Evolutionary conservation across 345 rosid species (phyloP), one percentile per base, ranked within the genome.

Genomic region (Viola odorata): DNA sequence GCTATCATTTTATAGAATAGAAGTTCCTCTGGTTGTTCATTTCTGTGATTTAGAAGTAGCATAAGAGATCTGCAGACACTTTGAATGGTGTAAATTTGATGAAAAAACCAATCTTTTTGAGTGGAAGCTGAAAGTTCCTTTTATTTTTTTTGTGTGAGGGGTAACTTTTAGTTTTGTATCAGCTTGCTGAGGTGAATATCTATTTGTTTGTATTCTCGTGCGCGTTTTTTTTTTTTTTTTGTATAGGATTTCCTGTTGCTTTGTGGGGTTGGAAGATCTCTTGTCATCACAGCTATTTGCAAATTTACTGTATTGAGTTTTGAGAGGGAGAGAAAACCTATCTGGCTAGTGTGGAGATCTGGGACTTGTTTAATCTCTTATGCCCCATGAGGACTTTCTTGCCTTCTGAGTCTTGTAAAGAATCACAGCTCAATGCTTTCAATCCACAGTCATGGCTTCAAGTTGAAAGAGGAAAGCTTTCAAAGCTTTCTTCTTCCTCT

Each of bases 371-470:
- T 75, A 80, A 76, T 75, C 84, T 85, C 63, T 83, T 94, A 74
- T 85, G 97, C 78, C 91, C 84, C 68, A 94, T 90, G 99, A 86
- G 84, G 88, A 78, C 86, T 40, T 85, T 86, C 73, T 81, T 81
- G 63, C 85, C 91, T 5, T 81, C 96, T 55, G 96, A 90, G 61
- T 78, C 92, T 37, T 91, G 83, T 79, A 94, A 90, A 82, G 97
- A 91, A 55, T 69, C 89, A 55, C 91, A 86, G 70, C 82, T 83
- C 72, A 68, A 83, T 83, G 84, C 85, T 1, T 71, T 88, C 50
- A 94, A 94, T 86, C 97, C 96, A 5, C 97, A 94, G 80, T 88
- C 97, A 58, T 94, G 99, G 99, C 99, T 90, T 63, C 99, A 94
- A 78, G 97, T 90, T 67, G 99, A 94, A 73, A 85, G 97, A 76